These are phyloP conservation scores for Talaromyces stipitatus DNA, from an alignment of 495 filamentous ascomycete genomes.

Conservation along the genomic window DNA sequence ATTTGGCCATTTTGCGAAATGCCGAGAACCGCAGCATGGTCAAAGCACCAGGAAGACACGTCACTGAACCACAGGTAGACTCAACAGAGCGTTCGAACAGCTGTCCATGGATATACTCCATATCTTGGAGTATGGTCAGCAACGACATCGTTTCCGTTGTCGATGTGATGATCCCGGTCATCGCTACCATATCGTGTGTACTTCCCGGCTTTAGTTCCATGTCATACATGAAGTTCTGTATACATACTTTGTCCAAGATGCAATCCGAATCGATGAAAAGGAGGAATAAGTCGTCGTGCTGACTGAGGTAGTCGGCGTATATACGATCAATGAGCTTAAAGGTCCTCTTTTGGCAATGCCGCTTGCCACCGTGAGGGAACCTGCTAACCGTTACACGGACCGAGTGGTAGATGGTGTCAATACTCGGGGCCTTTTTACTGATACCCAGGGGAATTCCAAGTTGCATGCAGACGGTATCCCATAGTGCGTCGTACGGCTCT, in stretches of 20 bases:
- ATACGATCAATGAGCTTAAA: constrained; percentile 94
- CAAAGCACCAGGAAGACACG: constrained; percentile 87
- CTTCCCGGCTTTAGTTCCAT: constrained; percentile 98
- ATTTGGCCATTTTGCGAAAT: constrained; percentile 94
- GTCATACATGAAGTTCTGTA: constrained; percentile 98
- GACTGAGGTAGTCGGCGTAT: constrained; percentile 80
- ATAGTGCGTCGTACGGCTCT: constrained; percentile 78
- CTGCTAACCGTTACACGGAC: constrained; percentile 86
- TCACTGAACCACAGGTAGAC: constrained; percentile 90
- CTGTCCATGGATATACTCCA: constrained; percentile 98
- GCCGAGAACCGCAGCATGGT: constrained; percentile 96
- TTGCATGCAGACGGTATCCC: constrained; percentile 79
- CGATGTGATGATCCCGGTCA: constrained; percentile 96
- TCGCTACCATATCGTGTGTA: constrained; percentile 88
- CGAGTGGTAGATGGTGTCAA: constrained; percentile 78
- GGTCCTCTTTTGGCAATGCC: constrained; percentile 87
- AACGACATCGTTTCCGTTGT: constrained; percentile 85
- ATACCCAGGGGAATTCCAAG: constrained; percentile 77
- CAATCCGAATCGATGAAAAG: constrained; percentile 98
- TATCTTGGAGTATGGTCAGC: constrained; percentile 90
- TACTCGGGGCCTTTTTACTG: constrained; percentile 76
- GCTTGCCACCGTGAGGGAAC: constrained; percentile 89
- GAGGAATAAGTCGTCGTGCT: constrained; percentile 89
- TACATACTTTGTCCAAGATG: constrained; percentile 83
- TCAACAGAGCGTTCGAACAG: constrained; percentile 96